Evolutionary conservation across 768 basidiomycete genomes (phyloP).

Genomic region (Sarcodon aspratus): DNA sequence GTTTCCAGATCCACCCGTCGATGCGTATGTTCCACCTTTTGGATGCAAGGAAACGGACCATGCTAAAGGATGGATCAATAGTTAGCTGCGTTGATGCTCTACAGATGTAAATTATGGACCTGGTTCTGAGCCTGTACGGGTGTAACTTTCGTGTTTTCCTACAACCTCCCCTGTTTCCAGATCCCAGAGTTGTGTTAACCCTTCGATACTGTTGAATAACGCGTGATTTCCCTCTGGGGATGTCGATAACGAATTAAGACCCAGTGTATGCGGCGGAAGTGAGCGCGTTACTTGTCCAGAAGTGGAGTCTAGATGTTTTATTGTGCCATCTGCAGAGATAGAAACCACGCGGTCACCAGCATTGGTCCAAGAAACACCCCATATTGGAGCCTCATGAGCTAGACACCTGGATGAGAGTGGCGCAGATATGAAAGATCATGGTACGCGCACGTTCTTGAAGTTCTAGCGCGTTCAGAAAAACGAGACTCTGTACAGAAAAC

Average conservation of each 20-base stretch:
- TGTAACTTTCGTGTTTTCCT: conserved; percentile 66
- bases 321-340: conserved; percentile 66
- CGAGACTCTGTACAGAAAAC: conserved; percentile 40
- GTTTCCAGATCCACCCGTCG: conserved; percentile 62
- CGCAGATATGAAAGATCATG: conserved; percentile 5
- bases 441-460: conserved; percentile 59
- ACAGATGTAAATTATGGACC: neutral
- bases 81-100: neutral
- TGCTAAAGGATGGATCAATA: conserved; percentile 28
- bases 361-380: conserved; percentile 65
- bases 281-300: conserved; percentile 51
- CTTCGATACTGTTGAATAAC: conserved; percentile 77
- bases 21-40: conserved; percentile 58
- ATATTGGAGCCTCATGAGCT: conserved; percentile 75
- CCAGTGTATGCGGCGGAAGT: conserved; percentile 71
- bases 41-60: conserved; percentile 84
- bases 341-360: conserved; percentile 51
- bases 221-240: conserved; percentile 53
- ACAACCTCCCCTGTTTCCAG: conserved; percentile 46
- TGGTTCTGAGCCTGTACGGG: conserved; percentile 29
- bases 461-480: conserved; percentile 62
- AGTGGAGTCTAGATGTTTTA: conserved; percentile 61
- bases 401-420: conserved; percentile 15
- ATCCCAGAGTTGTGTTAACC: conserved; percentile 69
- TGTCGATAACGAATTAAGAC: conserved; percentile 71